phyloP scores from a whole-genome alignment of 164 flowering plant genomes.

The Kingdonia uniflora region DNA sequence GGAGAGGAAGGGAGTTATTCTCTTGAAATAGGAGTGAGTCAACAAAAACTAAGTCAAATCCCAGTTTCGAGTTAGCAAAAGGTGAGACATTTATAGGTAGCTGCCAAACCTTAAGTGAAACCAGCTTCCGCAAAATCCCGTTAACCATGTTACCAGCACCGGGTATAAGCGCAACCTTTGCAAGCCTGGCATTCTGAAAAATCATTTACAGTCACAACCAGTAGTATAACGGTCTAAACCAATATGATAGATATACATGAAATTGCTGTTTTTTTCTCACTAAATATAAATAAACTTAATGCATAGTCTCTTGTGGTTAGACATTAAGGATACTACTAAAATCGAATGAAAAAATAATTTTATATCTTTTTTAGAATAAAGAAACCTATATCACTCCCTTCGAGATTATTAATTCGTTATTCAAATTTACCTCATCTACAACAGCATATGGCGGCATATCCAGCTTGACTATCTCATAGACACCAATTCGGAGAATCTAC shows the following conservation, averaged over 20 bases:
- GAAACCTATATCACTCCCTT: too few species aligned
- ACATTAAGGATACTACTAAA: too few species aligned
- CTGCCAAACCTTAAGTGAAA: constrained; percentile 52
- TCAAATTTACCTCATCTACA: constrained; percentile 80
- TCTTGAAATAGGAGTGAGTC: constrained; percentile 28
- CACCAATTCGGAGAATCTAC: constrained; percentile 88
- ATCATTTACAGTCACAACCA: too few species aligned
- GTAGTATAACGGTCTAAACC: too few species aligned
- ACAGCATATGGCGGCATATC: constrained; percentile 94
- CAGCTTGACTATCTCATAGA: constrained; percentile 84
- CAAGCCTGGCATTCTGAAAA: constrained; percentile 81
- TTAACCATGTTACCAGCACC: constrained; percentile 97
- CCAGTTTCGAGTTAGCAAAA: not conserved
- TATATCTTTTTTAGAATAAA: too few species aligned
- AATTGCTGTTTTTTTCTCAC: too few species aligned
- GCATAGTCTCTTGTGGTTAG: too few species aligned
- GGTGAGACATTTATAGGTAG: not conserved
- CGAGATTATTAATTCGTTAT: too few species aligned
- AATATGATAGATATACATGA: too few species aligned
- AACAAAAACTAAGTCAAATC: constrained; percentile 5
- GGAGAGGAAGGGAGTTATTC: constrained; percentile 61
- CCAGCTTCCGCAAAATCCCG: constrained; percentile 73
- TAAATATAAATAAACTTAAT: too few species aligned
- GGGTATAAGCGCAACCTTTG: constrained; percentile 76
- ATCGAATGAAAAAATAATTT: too few species aligned